Conservation (phyloP, 2,329 filamentous ascomycete species). For the Fusarium sororula region DNA sequence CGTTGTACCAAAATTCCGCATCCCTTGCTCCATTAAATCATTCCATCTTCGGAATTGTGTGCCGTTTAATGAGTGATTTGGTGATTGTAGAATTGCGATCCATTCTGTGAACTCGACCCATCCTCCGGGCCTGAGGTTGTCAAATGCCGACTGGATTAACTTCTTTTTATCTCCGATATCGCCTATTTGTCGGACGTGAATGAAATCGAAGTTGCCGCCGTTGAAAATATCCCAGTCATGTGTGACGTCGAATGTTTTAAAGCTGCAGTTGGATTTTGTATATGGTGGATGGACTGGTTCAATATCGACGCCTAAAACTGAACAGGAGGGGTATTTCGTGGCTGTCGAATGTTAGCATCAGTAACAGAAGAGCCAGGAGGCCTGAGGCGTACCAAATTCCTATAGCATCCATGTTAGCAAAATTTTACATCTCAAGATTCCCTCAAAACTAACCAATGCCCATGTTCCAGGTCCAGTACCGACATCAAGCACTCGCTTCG, state of each 20-base stretch:
- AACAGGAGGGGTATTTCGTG: slow-evolving; percentile 32
- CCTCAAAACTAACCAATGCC: slow-evolving; percentile 24
- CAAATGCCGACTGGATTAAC: slow-evolving; percentile 23
- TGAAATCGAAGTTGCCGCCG: slow-evolving; percentile 29
- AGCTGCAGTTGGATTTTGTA: slow-evolving; percentile 31
- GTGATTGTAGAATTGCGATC: slow-evolving; percentile 36
- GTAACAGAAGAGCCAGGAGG: neutral
- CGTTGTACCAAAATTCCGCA: slow-evolving; percentile 27
- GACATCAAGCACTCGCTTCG: slow-evolving; percentile 33
- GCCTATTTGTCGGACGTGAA: slow-evolving; percentile 32
- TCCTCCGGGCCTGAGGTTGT: slow-evolving; percentile 36
- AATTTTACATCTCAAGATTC: neutral
- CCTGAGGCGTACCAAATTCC: slow-evolving; percentile 29
- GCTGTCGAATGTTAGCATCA: slow-evolving; percentile 21
- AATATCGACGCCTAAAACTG: slow-evolving; percentile 35
- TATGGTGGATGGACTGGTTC: slow-evolving; percentile 26
- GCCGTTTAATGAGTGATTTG: slow-evolving; percentile 34
- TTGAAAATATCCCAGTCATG: slow-evolving; percentile 31
- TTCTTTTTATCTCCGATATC: slow-evolving; percentile 28
- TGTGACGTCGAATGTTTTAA: slow-evolving; percentile 28
- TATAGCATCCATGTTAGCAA: slow-evolving; percentile 5
- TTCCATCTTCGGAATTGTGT: slow-evolving; percentile 36
- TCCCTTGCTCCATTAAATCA: slow-evolving; percentile 32
- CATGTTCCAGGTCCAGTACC: slow-evolving; percentile 34
- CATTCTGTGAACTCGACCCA: slow-evolving; percentile 40